Conservation (phyloP, 129 eudicot genomes). For the Dittrichia graveolens region DNA sequence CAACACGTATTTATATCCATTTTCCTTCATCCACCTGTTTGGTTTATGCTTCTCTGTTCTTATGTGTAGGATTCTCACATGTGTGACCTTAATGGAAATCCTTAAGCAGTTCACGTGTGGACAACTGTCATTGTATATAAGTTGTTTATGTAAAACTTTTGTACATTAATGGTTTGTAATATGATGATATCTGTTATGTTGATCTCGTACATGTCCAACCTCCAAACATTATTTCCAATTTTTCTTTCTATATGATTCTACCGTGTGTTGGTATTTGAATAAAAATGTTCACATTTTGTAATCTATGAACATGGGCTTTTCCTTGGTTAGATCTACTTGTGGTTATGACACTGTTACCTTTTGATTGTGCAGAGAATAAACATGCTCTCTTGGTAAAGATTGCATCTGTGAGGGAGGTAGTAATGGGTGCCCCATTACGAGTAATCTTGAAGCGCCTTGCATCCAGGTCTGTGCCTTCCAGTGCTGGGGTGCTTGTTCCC, state of each 20-base stretch:
- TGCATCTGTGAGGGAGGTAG: slow-evolving; percentile 94
- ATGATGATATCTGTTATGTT: background rate
- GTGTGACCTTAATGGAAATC: too few relatives aligned
- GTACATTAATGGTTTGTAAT: background rate
- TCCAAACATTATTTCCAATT: background rate
- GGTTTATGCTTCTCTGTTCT: background rate
- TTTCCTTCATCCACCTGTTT: slow-evolving; percentile 1
- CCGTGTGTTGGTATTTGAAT: background rate
- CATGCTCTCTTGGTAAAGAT: slow-evolving; percentile 66
- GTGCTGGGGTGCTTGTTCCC: slow-evolving; percentile 57
- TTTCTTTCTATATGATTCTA: background rate
- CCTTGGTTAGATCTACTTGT: slow-evolving; percentile 5
- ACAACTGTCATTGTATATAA: background rate
- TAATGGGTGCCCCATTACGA: slow-evolving; percentile 87
- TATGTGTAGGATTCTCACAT: background rate
- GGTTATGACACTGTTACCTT: slow-evolving; percentile 32
- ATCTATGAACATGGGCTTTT: background rate
- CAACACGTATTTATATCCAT: background rate
- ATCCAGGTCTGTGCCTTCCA: slow-evolving; percentile 60
- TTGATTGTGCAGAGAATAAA: slow-evolving; percentile 55
- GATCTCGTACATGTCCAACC: too few relatives aligned
- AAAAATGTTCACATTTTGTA: slow-evolving; percentile 11
- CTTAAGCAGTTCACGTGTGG: too few relatives aligned
- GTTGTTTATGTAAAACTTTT: background rate
- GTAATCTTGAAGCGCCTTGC: slow-evolving; percentile 71